phyloP scores from a whole-genome alignment of 2,329 filamentous ascomycete genomes.

The Byssochlamys sp. region DNA sequence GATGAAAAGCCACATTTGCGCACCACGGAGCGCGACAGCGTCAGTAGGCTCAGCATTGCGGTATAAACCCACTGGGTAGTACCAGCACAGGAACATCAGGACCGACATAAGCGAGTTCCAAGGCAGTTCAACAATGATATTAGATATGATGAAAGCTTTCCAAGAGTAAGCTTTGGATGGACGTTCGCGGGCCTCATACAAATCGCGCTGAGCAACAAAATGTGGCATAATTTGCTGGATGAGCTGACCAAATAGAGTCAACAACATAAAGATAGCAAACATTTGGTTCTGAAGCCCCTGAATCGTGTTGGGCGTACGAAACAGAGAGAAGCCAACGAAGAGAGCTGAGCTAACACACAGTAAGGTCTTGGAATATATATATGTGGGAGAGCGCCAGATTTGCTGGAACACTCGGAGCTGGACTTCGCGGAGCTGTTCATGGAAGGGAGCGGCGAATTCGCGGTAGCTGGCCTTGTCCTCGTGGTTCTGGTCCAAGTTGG shows the following conservation, averaged over 20 bases:
- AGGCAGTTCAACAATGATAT: constrained; percentile 62
- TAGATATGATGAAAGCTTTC: constrained; percentile 61
- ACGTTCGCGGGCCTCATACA: constrained; percentile 53
- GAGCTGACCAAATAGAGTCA: constrained; percentile 63
- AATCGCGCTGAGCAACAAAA: constrained; percentile 45
- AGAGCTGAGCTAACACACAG: constrained; percentile 59
- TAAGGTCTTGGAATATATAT: constrained; percentile 73
- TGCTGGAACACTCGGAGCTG: constrained; percentile 72
- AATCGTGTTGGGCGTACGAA: constrained; percentile 60
- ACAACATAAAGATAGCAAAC: constrained; percentile 79
- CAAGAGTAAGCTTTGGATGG: constrained; percentile 65
- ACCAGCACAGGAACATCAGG: constrained; percentile 57
- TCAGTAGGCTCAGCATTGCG: constrained; percentile 32
- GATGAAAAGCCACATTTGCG: constrained; percentile 55
- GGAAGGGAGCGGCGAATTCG: constrained; percentile 73
- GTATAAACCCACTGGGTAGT: constrained; percentile 52
- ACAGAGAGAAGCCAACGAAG: constrained; percentile 75
- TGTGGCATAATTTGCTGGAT: constrained; percentile 49
- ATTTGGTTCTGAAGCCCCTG: constrained; percentile 85
- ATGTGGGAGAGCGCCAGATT: constrained; percentile 81
- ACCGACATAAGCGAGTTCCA: constrained; percentile 55
- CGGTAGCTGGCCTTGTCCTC: constrained; percentile 47
- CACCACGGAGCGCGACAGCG: constrained; percentile 45
- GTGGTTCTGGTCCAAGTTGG: constrained; percentile 24
- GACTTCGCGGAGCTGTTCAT: constrained; percentile 57